Percentiles rank a stretch among this genome's conserved stretches.
Evolutionary conservation across 2,329 filamentous ascomycete species (phyloP).

Genomic region (Bipolaris zeicola): DNA sequence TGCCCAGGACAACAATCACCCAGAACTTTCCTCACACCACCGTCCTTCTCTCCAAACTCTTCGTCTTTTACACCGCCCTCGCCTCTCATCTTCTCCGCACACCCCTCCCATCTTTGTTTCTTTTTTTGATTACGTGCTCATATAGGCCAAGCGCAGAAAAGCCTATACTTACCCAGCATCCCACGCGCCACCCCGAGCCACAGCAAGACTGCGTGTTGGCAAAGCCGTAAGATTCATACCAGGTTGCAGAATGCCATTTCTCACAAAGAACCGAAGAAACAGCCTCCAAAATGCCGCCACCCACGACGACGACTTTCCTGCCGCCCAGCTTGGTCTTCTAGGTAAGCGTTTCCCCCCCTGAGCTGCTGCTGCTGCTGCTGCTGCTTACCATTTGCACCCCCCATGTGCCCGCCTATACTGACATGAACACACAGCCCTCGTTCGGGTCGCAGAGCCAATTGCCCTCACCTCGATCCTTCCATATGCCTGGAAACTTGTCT

Average conservation of each 20-base stretch:
- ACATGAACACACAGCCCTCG: constrained; percentile 68
- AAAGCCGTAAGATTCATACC: constrained; percentile 59
- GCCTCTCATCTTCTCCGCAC: neutral
- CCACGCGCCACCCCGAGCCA: constrained; percentile 11
- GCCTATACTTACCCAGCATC: constrained; percentile 20
- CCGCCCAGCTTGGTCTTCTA: constrained; percentile 80
- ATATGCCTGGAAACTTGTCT: constrained; percentile 60
- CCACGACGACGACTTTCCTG: constrained; percentile 71
- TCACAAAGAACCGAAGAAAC: constrained; percentile 61
- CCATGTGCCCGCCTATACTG: constrained; percentile 3
- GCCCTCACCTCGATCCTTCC: constrained; percentile 93
- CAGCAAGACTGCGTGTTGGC: constrained; percentile 28
- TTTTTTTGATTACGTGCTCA: constrained; percentile 8
- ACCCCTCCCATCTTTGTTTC: neutral
- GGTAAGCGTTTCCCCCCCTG: constrained; percentile 59
- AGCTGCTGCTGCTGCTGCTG: neutral
- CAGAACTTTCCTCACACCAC: constrained; percentile 15
- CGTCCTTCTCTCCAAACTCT: neutral
- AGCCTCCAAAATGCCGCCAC: constrained; percentile 65
- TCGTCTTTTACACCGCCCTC: neutral
- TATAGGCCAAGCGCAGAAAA: constrained; percentile 20
- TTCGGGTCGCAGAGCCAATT: constrained; percentile 89
- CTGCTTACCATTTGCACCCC: neutral
- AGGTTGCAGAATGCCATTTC: constrained; percentile 61
- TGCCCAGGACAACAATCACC: constrained; percentile 8